Evolutionary conservation across 148 eudicot species (phyloP), one percentile per base, ranked within the genome.

Genomic region (Rhododendron griersonianum): DNA sequence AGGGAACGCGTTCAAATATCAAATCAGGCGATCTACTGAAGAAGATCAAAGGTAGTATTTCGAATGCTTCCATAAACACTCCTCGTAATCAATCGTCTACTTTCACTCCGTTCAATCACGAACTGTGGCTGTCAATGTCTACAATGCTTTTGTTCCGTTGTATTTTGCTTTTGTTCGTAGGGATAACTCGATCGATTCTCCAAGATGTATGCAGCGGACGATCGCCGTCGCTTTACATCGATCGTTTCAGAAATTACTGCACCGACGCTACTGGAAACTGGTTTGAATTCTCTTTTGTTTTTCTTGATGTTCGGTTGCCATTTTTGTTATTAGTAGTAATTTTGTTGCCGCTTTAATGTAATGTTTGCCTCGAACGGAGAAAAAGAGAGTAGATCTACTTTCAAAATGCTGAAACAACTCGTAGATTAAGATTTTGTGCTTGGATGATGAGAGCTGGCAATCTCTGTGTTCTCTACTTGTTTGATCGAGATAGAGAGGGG

Each of bases 201-300:
- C 87, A 86, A 39, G 91, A 93, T 88, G 88, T 96, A 63, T 84
- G 91, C 82, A 53, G 45, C 14, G 95, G 98, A 59, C 93, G 91
- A 81, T 90, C 88, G 82, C 98, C 95, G 2, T 82, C 84, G 82
- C 79, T 95, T 51, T 86, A 79, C 85, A 92, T 97, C 81, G 91
- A 92, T 81, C 93, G 92, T 41, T 97, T 94, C 93, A 85, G 91
- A 85, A 95, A 93, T 67, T 97, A 95, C 84, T 97, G 99, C 92
- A 69, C 90, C 3, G 93, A 91, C 87, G 78, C 89, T 80, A 45
- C 88, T 39, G 94, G 94, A 91, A 92, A 89, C 81, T 97, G 98
- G 98, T 96, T 86, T 63, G 79, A 63, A 53, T 87, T 50, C 69
- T 75, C 47, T 59, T 45, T 14, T 73, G 18, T 76, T 69, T 10